Conservation (phyloP, 164 flowering plant genomes). For the Litsea cubeba region DNA sequence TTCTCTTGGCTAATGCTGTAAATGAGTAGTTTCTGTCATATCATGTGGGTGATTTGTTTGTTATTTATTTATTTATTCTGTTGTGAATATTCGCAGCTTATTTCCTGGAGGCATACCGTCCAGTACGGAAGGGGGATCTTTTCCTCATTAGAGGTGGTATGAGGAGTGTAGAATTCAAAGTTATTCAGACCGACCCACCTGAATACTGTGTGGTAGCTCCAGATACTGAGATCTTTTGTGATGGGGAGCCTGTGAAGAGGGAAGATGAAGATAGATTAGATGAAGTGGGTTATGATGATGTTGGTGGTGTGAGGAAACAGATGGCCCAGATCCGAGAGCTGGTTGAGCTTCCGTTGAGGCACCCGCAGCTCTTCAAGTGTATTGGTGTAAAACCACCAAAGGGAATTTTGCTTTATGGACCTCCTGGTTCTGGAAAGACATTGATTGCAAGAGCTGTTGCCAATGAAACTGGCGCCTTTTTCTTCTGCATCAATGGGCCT, state of each 20-base stretch:
- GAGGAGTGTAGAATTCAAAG: constrained; percentile 86
- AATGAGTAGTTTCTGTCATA: neutral
- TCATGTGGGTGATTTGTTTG: neutral
- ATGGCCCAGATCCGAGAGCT: constrained; percentile 89
- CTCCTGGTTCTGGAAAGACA: constrained; percentile 93
- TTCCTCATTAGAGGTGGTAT: constrained; percentile 91
- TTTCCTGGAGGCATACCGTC: constrained; percentile 85
- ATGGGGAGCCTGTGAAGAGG: constrained; percentile 78
- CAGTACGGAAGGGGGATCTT: constrained; percentile 79
- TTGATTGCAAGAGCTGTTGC: constrained; percentile 88
- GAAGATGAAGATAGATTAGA: constrained; percentile 81
- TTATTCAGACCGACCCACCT: constrained; percentile 81
- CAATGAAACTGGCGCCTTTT: constrained; percentile 89
- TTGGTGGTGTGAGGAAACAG: constrained; percentile 94
- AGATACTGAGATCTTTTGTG: constrained; percentile 86
- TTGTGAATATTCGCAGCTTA: constrained; percentile 51
- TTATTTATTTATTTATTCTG: neutral
- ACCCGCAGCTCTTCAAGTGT: constrained; percentile 80
- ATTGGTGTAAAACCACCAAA: constrained; percentile 92
- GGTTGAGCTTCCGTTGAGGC: constrained; percentile 83
- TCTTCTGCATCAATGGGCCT: constrained; percentile 86
- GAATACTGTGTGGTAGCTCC: constrained; percentile 93
- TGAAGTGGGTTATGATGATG: constrained; percentile 89
- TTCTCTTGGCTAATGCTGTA: neutral
- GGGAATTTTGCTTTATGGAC: constrained; percentile 86